These are phyloP conservation scores for Gracilaria vermiculophylla DNA, from an alignment of 23 red algal genomes.

Conservation along the genomic window DNA sequence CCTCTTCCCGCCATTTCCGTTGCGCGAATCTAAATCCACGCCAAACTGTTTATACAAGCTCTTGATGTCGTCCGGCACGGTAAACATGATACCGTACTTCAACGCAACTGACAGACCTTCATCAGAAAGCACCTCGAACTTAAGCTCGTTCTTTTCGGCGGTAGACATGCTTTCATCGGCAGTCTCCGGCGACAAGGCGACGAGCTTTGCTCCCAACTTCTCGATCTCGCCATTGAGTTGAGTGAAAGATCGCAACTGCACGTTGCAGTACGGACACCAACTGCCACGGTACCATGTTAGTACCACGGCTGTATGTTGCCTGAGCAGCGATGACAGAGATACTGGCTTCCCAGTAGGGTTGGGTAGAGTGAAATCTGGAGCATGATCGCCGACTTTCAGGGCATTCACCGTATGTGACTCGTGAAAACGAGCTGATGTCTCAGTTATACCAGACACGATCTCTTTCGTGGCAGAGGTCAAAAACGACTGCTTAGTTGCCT, in stretches of 20 bases:
- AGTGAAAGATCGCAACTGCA: neutral
- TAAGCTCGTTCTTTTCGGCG: slow-evolving; percentile 13
- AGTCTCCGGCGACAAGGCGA: slow-evolving; percentile 30
- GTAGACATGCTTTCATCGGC: slow-evolving; percentile 34
- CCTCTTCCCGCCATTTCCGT: slow-evolving; percentile 32
- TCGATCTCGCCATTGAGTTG: slow-evolving; percentile 1
- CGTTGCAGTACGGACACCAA: slow-evolving; percentile 54
- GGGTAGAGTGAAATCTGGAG: slow-evolving; percentile 12
- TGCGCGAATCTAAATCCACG: slow-evolving; percentile 20
- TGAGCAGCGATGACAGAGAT: neutral
- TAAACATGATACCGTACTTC: slow-evolving; percentile 34
- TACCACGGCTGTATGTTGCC: slow-evolving; percentile 3
- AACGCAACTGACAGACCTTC: slow-evolving; percentile 17
- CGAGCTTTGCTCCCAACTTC: neutral
- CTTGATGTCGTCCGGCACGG: slow-evolving; percentile 34
- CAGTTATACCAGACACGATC: neutral
- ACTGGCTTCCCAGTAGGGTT: slow-evolving; percentile 18
- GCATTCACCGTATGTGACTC: neutral
- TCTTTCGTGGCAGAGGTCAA: neutral
- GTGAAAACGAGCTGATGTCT: neutral
- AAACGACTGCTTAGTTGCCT: neutral
- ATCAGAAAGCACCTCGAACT: slow-evolving; percentile 43
- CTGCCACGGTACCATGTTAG: slow-evolving; percentile 36
- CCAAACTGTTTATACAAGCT: neutral
- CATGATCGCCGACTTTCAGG: neutral